Evolutionary conservation across 2,329 filamentous ascomycete genomes (phyloP).

Genomic region (Aspergillus unguis): DNA sequence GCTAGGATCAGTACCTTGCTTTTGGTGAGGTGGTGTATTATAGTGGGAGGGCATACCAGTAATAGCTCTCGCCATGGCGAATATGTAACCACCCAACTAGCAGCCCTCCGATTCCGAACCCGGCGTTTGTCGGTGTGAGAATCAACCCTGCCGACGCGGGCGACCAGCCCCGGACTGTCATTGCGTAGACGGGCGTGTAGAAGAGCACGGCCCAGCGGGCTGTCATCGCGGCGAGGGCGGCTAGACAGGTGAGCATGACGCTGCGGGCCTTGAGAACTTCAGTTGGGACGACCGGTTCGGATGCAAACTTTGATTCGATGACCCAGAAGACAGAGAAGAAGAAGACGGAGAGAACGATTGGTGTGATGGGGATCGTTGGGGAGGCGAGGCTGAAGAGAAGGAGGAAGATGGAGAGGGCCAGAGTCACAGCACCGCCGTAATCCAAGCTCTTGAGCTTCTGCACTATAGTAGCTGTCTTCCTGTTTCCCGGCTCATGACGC

Average conservation of each 20-base stretch:
- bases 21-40: background rate
- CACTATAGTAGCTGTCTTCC: constrained; percentile 38
- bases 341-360: constrained; percentile 59
- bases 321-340: constrained; percentile 57
- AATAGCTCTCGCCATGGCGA: constrained; percentile 69
- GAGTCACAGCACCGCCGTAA: constrained; percentile 66
- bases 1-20: background rate
- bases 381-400: constrained; percentile 70
- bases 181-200: constrained; percentile 75
- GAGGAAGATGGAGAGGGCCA: constrained; percentile 64
- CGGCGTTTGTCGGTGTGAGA: constrained; percentile 75
- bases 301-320: constrained; percentile 62
- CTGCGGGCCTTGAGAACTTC: constrained; percentile 66
- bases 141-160: constrained; percentile 71
- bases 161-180: constrained; percentile 68
- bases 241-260: constrained; percentile 68
- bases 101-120: constrained; percentile 72
- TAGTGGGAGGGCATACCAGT: constrained; percentile 43
- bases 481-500: constrained; percentile 36
- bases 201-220: constrained; percentile 77
- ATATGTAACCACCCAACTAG: constrained; percentile 74
- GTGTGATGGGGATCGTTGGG: constrained; percentile 56
- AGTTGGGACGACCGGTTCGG: constrained; percentile 72
- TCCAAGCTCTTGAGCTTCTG: constrained; percentile 65
- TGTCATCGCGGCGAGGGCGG: constrained; percentile 75